phyloP scores from a whole-genome alignment of 2,329 filamentous ascomycete species.

The Stemphylium vesicarium region DNA sequence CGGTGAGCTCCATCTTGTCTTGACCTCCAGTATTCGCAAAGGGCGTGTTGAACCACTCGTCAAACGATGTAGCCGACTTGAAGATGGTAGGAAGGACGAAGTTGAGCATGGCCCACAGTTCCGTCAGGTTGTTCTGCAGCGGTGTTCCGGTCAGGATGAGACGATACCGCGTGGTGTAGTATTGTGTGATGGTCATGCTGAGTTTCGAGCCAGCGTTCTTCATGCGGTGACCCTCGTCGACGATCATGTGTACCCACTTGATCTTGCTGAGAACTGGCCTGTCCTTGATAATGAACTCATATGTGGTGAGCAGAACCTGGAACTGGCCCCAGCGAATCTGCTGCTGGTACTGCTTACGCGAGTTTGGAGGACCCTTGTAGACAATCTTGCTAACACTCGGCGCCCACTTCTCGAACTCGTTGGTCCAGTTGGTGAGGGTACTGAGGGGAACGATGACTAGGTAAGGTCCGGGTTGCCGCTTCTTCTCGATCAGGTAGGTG shows the following conservation, averaged over 20 bases:
- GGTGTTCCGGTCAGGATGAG: conserved; percentile 97
- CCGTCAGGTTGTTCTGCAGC: conserved; percentile 93
- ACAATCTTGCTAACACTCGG: conserved; percentile 85
- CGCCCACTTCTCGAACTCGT: conserved; percentile 99
- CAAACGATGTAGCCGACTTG: conserved; percentile 98
- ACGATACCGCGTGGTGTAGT: conserved; percentile 93
- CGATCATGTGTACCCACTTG: conserved; percentile 99
- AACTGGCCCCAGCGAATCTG: conserved; percentile 94
- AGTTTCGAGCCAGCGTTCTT: conserved; percentile 98
- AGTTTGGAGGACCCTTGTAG: conserved; percentile 92
- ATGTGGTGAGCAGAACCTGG: conserved; percentile 95
- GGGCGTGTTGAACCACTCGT: conserved; percentile 99
- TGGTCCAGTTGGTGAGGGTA: conserved; percentile 97
- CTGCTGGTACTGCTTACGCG: conserved; percentile 88
- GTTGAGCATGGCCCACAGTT: conserved; percentile 97
- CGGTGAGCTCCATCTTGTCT: conserved; percentile 97
- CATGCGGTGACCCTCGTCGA: conserved; percentile 99
- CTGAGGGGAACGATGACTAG: conserved; percentile 96
- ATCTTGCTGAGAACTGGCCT: conserved; percentile 94
- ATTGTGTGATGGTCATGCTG: conserved; percentile 90
- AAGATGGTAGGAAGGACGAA: conserved; percentile 98
- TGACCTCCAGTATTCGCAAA: conserved; percentile 98
- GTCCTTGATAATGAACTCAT: conserved; percentile 99
- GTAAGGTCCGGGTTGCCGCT: conserved; percentile 89
- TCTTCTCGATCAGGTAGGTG: conserved; percentile 95